phyloP scores from a whole-genome alignment of 495 filamentous ascomycete genomes.

The Neurospora sp. region DNA sequence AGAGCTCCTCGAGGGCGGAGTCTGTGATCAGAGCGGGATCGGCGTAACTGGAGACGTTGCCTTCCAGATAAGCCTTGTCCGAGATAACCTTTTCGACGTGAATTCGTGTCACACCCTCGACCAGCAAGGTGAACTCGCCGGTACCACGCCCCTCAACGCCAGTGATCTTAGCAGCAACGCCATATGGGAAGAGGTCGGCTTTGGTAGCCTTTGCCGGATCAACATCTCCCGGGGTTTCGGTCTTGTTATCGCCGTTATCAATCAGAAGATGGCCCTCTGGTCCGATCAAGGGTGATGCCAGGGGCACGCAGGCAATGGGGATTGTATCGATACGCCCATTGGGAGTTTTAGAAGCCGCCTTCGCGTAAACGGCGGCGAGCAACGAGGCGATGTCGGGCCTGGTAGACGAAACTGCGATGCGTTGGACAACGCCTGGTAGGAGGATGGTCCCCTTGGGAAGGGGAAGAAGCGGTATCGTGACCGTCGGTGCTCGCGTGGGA shows the following conservation, averaged over 20 bases:
- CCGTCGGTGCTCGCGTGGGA: slow-evolving; percentile 21
- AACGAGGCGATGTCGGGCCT: slow-evolving; percentile 77
- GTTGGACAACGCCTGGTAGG: slow-evolving; percentile 67
- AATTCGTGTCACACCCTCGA: slow-evolving; percentile 76
- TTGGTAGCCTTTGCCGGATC: slow-evolving; percentile 45
- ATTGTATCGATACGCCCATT: slow-evolving; percentile 53
- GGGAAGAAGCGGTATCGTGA: slow-evolving; percentile 60
- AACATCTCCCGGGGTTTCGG: slow-evolving; percentile 25
- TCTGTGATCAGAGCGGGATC: slow-evolving; percentile 25
- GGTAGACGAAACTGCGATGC: slow-evolving; percentile 60
- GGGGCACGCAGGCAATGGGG: slow-evolving; percentile 72
- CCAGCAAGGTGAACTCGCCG: slow-evolving; percentile 70
- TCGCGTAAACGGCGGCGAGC: slow-evolving; percentile 64
- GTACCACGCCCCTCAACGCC: slow-evolving; percentile 71
- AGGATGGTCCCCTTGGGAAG: slow-evolving; percentile 65
- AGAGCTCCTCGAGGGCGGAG: slow-evolving; percentile 52
- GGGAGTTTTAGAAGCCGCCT: slow-evolving; percentile 50
- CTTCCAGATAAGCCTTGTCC: slow-evolving; percentile 81
- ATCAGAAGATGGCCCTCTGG: slow-evolving; percentile 62
- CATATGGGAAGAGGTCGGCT: slow-evolving; percentile 65
- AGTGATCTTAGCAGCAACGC: slow-evolving; percentile 70
- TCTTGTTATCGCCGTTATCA: slow-evolving; percentile 36
- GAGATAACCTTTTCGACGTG: slow-evolving; percentile 62
- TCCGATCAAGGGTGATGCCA: slow-evolving; percentile 59
- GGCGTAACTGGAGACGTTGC: slow-evolving; percentile 44